Evolutionary conservation across 371 early-diverging fungal species (phyloP).

Genomic region (Apophysomyces trapeziformis): DNA sequence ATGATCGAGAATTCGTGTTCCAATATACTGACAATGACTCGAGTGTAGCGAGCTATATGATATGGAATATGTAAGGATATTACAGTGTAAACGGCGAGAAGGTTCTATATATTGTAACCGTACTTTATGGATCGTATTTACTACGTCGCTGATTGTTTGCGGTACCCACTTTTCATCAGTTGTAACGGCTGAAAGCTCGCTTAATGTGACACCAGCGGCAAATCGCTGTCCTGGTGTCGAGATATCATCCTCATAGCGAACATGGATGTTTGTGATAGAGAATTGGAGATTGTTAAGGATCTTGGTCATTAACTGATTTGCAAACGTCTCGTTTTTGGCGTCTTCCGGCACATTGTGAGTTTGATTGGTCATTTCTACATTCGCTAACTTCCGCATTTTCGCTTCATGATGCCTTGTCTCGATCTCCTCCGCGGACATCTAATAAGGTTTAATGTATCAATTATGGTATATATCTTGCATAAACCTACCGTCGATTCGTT

Average conservation of each 20-base stretch:
- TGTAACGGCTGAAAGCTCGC: conserved; percentile 90
- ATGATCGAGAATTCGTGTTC: conserved; percentile 69
- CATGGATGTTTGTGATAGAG: conserved; percentile 93
- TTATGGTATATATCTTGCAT: not conserved
- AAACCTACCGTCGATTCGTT: conserved; percentile 46
- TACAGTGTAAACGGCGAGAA: not conserved
- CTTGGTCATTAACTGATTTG: conserved; percentile 85
- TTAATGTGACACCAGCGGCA: conserved; percentile 90
- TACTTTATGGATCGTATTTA: conserved; percentile 84
- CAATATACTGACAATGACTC: conserved; percentile 78
- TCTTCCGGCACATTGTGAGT: conserved; percentile 47
- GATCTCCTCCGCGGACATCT: conserved; percentile 83
- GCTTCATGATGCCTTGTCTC: conserved; percentile 77
- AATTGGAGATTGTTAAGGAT: conserved; percentile 97
- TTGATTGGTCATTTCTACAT: conserved; percentile 67
- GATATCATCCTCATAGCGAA: conserved; percentile 91
- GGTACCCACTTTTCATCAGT: conserved; percentile 91
- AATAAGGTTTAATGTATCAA: conserved; percentile 1
- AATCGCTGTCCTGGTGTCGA: conserved; percentile 81
- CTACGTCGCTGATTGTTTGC: conserved; percentile 78
- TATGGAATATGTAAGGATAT: not conserved
- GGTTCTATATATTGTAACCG: not conserved
- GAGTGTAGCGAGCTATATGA: conserved; percentile 41
- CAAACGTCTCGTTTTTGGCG: conserved; percentile 78
- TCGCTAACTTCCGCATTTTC: conserved; percentile 85